A percentile compares a stretch with the other conserved stretches of the same genome.
Evolutionary conservation across 192 early-diverging fungal species (phyloP).

Genomic region (Funneliformis mosseae): DNA sequence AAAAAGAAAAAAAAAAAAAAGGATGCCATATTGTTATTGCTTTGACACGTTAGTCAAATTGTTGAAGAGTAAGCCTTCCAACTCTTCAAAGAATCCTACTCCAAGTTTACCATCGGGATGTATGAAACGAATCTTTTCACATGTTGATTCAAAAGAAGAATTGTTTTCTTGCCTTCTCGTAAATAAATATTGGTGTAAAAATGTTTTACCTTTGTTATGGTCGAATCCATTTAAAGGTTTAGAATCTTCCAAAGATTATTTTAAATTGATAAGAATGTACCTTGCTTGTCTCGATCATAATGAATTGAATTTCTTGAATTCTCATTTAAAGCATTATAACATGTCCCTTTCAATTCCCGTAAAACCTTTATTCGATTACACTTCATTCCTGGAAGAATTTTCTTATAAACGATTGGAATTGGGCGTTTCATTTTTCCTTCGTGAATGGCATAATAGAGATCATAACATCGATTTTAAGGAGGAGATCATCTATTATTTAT

Average conservation of each 20-base stretch:
- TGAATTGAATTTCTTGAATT: neutral
- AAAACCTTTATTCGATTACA: neutral
- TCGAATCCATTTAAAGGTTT: conserved; percentile 5
- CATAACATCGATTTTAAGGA: neutral
- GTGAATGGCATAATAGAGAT: conserved; percentile 5
- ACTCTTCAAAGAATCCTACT: neutral
- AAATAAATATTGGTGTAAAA: conserved; percentile 12
- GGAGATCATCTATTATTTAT: neutral
- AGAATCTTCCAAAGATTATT: neutral
- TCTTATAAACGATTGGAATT: conserved; percentile 10
- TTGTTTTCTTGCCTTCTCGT: neutral
- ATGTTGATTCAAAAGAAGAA: neutral
- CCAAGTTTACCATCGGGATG: conserved; percentile 2
- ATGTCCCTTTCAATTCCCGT: neutral
- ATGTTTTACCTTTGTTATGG: conserved; percentile 23
- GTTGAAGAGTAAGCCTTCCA: neutral
- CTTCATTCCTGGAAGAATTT: conserved; percentile 4
- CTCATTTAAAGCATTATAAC: neutral
- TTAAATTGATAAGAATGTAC: conserved; percentile 12
- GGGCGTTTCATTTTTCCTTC: neutral
- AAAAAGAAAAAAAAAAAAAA: neutral
- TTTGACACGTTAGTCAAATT: neutral
- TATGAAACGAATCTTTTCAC: conserved; percentile 14
- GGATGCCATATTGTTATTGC: neutral
- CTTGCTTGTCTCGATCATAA: neutral